These are phyloP conservation scores for Akanthomyces lecanii DNA, from an alignment of 2,329 filamentous ascomycete species.

Conservation along the genomic window DNA sequence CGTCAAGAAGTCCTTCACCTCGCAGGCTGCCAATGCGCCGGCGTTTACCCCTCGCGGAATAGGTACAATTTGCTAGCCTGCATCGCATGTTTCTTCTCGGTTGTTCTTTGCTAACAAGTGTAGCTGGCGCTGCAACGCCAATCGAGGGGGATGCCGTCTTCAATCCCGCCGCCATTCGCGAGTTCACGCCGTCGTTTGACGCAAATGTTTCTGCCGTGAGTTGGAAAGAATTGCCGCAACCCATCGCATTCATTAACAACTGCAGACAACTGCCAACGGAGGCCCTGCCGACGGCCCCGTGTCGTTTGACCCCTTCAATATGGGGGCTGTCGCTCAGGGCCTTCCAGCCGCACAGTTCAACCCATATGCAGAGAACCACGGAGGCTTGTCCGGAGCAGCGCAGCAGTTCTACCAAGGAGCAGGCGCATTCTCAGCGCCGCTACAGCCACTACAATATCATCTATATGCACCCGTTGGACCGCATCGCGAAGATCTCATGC, in stretches of 20 bases:
- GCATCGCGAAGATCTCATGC: constrained; percentile 73
- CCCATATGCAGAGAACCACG: constrained; percentile 73
- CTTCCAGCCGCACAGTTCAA: constrained; percentile 56
- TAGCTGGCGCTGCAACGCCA: constrained; percentile 28
- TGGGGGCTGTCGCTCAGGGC: constrained; percentile 50
- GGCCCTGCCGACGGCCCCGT: constrained; percentile 40
- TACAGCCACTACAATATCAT: constrained; percentile 80
- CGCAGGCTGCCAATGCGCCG: constrained; percentile 83
- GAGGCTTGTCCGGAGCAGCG: constrained; percentile 50
- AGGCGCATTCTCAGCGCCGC: constrained; percentile 45
- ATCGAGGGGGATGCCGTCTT: constrained; percentile 45
- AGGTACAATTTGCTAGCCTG: constrained; percentile 31
- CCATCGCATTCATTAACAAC: constrained; percentile 1
- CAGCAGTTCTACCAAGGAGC: constrained; percentile 65
- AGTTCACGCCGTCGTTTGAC: constrained; percentile 59
- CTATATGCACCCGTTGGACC: constrained; percentile 84
- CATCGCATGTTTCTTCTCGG: no score
- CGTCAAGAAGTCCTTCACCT: constrained; percentile 77
- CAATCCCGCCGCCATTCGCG: constrained; percentile 53
- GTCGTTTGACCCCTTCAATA: constrained; percentile 60
- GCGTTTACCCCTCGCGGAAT: constrained; percentile 72
- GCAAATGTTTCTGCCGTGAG: constrained; percentile 28
- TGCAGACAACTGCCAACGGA: constrained; percentile 43
- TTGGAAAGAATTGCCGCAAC: not conserved
- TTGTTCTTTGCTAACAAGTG: not conserved